These are phyloP conservation scores for Citrus sinensis DNA, from an alignment of 345 rosid genomes.

Conservation along the genomic window DVS_A1.0 CM039163.1:45205001-45205500, in stretches of 20 bases:
- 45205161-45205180: slow-evolving; percentile 45
- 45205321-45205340: slow-evolving; percentile 56
- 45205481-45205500: slow-evolving; percentile 61
- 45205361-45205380: slow-evolving; percentile 76
- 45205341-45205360: slow-evolving; percentile 71
- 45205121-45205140: slow-evolving; percentile 71
- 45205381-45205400: slow-evolving; percentile 64
- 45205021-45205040: slow-evolving; percentile 49
- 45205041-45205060: slow-evolving; percentile 50
- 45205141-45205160: slow-evolving; percentile 68
- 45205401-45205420: slow-evolving; percentile 40
- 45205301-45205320: slow-evolving; percentile 56
- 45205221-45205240: slow-evolving; percentile 42
- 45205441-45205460: slow-evolving; percentile 49
- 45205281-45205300: slow-evolving; percentile 69
- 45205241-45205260: slow-evolving; percentile 63
- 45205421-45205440: slow-evolving; percentile 45
- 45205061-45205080: slow-evolving; percentile 47
- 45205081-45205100: slow-evolving; percentile 41
- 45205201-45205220: slow-evolving; percentile 48
- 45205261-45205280: slow-evolving; percentile 63
- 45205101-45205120: slow-evolving; percentile 45
- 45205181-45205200: slow-evolving; percentile 53
- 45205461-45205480: slow-evolving; percentile 65
- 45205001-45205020: slow-evolving; percentile 40